Evolutionary conservation across 2,329 filamentous ascomycete species (phyloP).

Genomic region (Nigrospora sphaerica): DNA sequence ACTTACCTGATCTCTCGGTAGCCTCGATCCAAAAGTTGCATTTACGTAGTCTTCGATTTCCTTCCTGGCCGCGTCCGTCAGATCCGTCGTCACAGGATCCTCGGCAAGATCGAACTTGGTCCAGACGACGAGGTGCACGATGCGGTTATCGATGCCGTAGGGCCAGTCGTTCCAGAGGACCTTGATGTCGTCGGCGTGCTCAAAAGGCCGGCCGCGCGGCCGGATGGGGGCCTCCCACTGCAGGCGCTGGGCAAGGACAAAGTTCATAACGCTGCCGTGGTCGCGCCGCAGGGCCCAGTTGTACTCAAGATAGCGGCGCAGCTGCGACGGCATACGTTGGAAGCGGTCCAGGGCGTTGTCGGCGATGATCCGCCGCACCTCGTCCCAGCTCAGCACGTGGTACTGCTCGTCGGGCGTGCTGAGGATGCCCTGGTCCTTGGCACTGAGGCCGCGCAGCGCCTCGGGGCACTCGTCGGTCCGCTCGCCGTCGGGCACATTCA

Average conservation of each 20-base stretch:
- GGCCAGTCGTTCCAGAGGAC: conserved; percentile 91
- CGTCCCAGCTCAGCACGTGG: conserved; percentile 57
- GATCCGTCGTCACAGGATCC: conserved; percentile 55
- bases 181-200: conserved; percentile 52
- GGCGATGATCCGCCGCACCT: conserved; percentile 55
- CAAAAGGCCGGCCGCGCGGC: conserved; percentile 31
- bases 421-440: conserved; percentile 66
- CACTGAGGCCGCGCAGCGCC: conserved; percentile 55
- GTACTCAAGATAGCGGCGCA: conserved; percentile 72
- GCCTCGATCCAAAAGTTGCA: conserved; percentile 51
- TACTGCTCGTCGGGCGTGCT: conserved; percentile 63
- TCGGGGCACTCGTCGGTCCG: conserved; percentile 63
- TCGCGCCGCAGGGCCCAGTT: conserved; percentile 54
- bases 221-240: conserved; percentile 51
- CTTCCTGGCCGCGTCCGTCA: conserved; percentile 55
- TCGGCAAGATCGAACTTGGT: conserved; percentile 78
- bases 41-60: conserved; percentile 67
- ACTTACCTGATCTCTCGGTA: conserved; percentile 48
- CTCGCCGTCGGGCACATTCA: conserved; percentile 61
- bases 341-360: conserved; percentile 69
- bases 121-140: conserved; percentile 87
- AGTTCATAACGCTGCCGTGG: conserved; percentile 73
- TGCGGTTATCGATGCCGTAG: conserved; percentile 71
- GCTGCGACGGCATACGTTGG: conserved; percentile 66
- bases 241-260: conserved; percentile 64